Evolutionary conservation across 768 basidiomycete species (phyloP).

Genomic region (Tulasnella sp.): DNA sequence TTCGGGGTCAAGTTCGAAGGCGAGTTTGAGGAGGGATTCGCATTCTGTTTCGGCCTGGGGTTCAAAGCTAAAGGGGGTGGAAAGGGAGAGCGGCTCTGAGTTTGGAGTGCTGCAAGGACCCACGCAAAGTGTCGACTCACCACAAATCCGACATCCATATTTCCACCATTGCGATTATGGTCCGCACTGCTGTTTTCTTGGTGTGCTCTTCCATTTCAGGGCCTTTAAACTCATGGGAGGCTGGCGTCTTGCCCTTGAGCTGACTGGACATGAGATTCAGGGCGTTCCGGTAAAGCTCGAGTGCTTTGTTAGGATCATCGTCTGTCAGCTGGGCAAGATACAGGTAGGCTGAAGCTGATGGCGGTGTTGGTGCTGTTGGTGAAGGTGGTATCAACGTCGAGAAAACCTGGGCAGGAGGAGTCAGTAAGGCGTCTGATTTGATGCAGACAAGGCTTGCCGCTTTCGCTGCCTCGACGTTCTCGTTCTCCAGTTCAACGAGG

Average conservation of each 20-base stretch:
- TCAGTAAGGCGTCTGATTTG: background rate
- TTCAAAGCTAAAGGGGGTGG: constrained; percentile 51
- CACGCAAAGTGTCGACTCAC: constrained; percentile 33
- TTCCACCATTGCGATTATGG: constrained; percentile 82
- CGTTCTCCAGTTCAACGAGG: constrained; percentile 67
- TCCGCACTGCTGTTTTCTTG: constrained; percentile 43
- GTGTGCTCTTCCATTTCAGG: constrained; percentile 44
- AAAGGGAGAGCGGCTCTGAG: background rate
- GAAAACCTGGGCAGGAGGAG: constrained; percentile 45
- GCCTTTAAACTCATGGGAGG: constrained; percentile 35
- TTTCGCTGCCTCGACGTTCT: constrained; percentile 65
- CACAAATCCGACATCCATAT: constrained; percentile 98
- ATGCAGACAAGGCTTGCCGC: constrained; percentile 40
- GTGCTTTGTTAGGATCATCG: constrained; percentile 61
- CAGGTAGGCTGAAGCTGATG: constrained; percentile 70
- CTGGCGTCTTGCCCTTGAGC: constrained; percentile 58
- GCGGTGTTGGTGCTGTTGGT: constrained; percentile 48
- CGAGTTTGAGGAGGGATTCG: constrained; percentile 64
- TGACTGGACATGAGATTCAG: constrained; percentile 59
- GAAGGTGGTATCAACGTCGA: constrained; percentile 51
- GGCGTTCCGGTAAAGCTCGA: constrained; percentile 73
- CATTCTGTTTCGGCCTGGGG: constrained; percentile 74
- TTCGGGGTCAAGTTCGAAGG: constrained; percentile 61
- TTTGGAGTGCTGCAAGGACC: background rate
- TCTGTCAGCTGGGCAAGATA: constrained; percentile 84